Evolutionary conservation across 768 basidiomycete species (phyloP).

Genomic region (Cystofilobasidium capitatum): DNA sequence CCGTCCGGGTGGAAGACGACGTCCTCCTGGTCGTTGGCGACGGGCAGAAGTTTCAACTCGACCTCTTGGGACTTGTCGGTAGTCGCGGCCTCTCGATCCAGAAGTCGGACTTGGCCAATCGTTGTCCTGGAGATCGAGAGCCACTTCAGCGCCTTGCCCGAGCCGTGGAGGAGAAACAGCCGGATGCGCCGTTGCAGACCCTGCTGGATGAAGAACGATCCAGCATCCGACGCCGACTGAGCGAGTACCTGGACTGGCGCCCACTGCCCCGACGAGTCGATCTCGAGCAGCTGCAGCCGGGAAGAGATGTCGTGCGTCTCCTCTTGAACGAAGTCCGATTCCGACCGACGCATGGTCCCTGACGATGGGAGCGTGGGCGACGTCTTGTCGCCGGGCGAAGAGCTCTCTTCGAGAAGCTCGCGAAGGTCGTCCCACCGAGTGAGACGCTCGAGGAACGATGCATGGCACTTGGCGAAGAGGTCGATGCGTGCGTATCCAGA

Average conservation of each 20-base stretch:
- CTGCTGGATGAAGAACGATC: slow-evolving; percentile 80
- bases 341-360: slow-evolving; percentile 72
- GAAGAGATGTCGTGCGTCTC: slow-evolving; percentile 86
- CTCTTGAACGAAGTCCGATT: slow-evolving; percentile 78
- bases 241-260: slow-evolving; percentile 71
- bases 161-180: slow-evolving; percentile 70
- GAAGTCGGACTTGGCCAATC: slow-evolving; percentile 70
- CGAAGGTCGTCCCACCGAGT: slow-evolving; percentile 91
- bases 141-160: slow-evolving; percentile 85
- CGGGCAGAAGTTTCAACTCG: slow-evolving; percentile 60
- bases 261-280: slow-evolving; percentile 75
- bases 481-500: slow-evolving; percentile 76
- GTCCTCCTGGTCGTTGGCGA: slow-evolving; percentile 45
- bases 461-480: slow-evolving; percentile 72
- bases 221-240: slow-evolving; percentile 63
- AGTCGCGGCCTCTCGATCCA: slow-evolving; percentile 35
- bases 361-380: neutral
- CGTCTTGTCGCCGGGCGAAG: neutral
- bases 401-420: slow-evolving; percentile 43
- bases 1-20: slow-evolving; percentile 46
- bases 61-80: slow-evolving; percentile 41
- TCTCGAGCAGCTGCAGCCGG: slow-evolving; percentile 75
- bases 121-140: slow-evolving; percentile 62
- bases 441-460: slow-evolving; percentile 76
- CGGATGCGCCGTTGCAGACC: slow-evolving; percentile 78